These are phyloP conservation scores for Usnea hakonensis DNA, from an alignment of 495 filamentous ascomycete genomes.

Conservation along the genomic window DNA sequence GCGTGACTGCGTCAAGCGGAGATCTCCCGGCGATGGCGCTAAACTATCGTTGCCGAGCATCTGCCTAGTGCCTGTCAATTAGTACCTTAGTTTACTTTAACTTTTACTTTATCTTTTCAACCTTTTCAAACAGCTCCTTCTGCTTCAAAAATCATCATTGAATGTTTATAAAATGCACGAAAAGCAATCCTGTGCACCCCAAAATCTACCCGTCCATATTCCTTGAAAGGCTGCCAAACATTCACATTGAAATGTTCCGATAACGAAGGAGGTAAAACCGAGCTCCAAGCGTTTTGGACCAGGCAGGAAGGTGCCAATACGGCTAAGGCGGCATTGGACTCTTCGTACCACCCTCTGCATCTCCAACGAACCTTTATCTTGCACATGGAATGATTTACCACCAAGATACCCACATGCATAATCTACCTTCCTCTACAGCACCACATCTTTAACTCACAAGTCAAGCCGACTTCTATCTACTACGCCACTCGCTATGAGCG, in stretches of 20 bases:
- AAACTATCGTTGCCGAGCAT: not conserved
- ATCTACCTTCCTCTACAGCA: not conserved
- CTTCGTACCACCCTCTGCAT: not conserved
- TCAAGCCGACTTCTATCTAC: not conserved
- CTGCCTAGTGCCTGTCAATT: too few species aligned
- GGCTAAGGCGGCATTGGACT: not conserved
- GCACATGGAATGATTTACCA: not conserved
- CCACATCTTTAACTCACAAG: not conserved
- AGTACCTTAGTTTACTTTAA: too few species aligned
- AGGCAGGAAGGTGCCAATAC: conserved; percentile 4
- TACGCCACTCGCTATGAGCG: conserved; percentile 1
- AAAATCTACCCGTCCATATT: not conserved
- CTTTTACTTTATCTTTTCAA: too few species aligned
- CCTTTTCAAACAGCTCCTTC: not conserved
- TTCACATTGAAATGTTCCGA: not conserved
- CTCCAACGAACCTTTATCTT: not conserved
- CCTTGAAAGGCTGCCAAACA: not conserved
- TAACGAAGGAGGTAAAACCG: not conserved
- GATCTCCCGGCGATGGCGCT: conserved; percentile 1
- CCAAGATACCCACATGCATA: not conserved
- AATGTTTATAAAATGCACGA: too few species aligned
- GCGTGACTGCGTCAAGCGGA: not conserved
- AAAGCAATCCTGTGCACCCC: not conserved
- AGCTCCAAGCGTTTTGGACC: not conserved
- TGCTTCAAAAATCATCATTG: not conserved